Conservation (phyloP, 179 eudicot genomes). For the Drosera spatulata region DNA sequence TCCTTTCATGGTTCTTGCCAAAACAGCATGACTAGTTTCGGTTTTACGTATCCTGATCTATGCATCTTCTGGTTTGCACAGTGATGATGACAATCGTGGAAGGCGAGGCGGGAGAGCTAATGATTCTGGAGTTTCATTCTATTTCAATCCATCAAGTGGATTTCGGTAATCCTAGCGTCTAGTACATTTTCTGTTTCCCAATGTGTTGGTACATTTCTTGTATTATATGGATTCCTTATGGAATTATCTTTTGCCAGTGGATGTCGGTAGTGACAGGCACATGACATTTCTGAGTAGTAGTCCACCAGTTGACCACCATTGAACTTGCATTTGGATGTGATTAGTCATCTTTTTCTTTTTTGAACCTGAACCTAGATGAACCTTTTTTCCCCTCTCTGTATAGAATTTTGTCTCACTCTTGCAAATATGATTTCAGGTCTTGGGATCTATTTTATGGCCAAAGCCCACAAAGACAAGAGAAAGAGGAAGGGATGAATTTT, state of each 20-base stretch:
- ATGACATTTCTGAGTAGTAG: too few species aligned
- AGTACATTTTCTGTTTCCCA: too few species aligned
- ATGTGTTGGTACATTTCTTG: too few species aligned
- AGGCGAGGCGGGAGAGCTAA: constrained; percentile 70
- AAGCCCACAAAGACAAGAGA: constrained; percentile 38
- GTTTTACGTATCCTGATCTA: not conserved
- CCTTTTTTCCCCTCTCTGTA: too few species aligned
- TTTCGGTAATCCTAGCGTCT: constrained; percentile 49
- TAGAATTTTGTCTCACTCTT: constrained; percentile 1
- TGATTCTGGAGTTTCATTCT: constrained; percentile 49
- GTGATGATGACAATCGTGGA: constrained; percentile 50
- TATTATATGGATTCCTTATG: too few species aligned
- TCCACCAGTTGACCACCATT: too few species aligned
- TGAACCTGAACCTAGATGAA: too few species aligned
- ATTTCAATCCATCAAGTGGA: constrained; percentile 45
- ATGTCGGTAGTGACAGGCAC: too few species aligned
- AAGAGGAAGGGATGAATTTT: constrained; percentile 63
- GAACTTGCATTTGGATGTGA: too few species aligned
- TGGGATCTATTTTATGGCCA: constrained; percentile 93
- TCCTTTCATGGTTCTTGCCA: not conserved
- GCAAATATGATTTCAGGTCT: constrained; percentile 37
- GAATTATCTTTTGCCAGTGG: too few species aligned
- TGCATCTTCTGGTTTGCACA: constrained; percentile 6
- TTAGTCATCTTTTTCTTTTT: too few species aligned
- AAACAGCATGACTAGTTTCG: not conserved